phyloP scores from a whole-genome alignment of 148 eudicot genomes.

The Persicaria tinctoria region DNA sequence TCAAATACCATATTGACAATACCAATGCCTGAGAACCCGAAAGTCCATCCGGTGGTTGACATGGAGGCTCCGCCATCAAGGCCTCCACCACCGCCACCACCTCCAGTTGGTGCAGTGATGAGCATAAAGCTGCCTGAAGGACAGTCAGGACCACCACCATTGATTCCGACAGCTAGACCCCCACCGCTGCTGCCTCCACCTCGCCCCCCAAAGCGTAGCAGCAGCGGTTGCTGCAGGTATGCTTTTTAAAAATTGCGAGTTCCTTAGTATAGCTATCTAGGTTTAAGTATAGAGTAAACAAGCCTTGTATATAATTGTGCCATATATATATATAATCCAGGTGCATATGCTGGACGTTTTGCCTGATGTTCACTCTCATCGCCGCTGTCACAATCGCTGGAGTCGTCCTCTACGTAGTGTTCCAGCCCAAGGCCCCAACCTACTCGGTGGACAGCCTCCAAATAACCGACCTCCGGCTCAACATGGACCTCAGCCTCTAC shows the following conservation, averaged over 20 bases:
- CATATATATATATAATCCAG: conserved; percentile 26
- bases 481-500: conserved; percentile 62
- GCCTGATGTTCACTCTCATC: conserved; percentile 35
- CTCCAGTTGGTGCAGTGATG: neutral
- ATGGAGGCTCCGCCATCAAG: conserved; percentile 1
- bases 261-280: no score
- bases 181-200: neutral
- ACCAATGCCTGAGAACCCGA: conserved; percentile 7
- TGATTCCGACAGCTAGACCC: neutral
- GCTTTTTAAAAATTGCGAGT: no score
- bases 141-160: neutral
- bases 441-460: conserved; percentile 60
- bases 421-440: conserved; percentile 66
- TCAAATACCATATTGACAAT: neutral
- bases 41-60: conserved; percentile 12
- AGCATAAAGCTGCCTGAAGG: neutral
- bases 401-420: conserved; percentile 48
- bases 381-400: conserved; percentile 33
- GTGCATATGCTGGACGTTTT: conserved; percentile 54
- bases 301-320: no score
- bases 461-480: conserved; percentile 60
- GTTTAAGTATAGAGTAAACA: no score
- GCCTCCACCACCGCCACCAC: conserved; percentile 2
- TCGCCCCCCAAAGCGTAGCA: conserved; percentile 4
- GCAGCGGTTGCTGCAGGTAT: conserved; percentile 5